Percentiles rank a stretch among this genome's conserved stretches.
Evolutionary conservation across 352 stramenopile genomes (phyloP).

Genomic region (Aphanomyces euteiches): DNA sequence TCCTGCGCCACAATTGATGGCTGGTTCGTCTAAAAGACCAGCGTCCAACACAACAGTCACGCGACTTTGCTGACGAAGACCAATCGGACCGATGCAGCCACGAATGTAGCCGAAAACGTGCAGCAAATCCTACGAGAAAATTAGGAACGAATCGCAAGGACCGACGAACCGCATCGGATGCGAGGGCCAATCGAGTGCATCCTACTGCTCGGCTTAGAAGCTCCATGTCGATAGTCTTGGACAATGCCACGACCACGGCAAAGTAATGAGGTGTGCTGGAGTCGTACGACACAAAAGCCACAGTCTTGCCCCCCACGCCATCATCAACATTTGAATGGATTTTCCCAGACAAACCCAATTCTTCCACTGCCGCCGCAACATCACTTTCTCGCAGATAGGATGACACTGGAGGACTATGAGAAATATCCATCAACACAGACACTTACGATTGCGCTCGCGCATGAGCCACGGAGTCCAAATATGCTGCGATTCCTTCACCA

Average conservation of each 20-base stretch:
- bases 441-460: slow-evolving; percentile 14
- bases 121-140: slow-evolving; percentile 44
- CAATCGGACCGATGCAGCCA: slow-evolving; percentile 59
- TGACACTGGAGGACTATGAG: background rate
- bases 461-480: background rate
- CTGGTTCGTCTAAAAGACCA: slow-evolving; percentile 32
- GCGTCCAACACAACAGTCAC: slow-evolving; percentile 56
- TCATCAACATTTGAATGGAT: background rate
- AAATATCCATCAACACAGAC: background rate
- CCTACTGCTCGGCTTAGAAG: slow-evolving; percentile 32
- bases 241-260: slow-evolving; percentile 49
- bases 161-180: slow-evolving; percentile 45
- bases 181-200: slow-evolving; percentile 40
- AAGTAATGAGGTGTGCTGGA: slow-evolving; percentile 33
- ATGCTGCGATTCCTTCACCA: background rate
- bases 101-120: slow-evolving; percentile 62
- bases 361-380: background rate
- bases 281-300: slow-evolving; percentile 43
- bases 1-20: slow-evolving; percentile 53
- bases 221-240: slow-evolving; percentile 53
- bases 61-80: slow-evolving; percentile 46
- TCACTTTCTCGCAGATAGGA: slow-evolving; percentile 18
- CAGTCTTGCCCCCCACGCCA: slow-evolving; percentile 51
- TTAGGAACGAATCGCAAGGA: background rate
- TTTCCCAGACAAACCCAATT: background rate